These are phyloP conservation scores for Moniliophthora roreri DNA, from an alignment of 1,284 basidiomycete genomes.

Conservation along the genomic window DNA sequence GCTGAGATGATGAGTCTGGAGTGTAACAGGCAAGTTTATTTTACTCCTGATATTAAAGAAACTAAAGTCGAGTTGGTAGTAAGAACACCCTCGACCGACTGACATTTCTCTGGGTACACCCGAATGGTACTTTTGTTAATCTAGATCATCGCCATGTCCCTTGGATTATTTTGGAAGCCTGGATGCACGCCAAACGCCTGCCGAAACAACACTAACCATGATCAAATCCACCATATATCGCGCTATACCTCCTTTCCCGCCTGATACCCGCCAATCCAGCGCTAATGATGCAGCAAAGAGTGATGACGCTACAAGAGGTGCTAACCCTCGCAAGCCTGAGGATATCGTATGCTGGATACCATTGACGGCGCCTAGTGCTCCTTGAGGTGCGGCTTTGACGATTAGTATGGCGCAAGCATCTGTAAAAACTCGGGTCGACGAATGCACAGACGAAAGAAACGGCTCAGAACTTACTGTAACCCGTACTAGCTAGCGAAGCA, in stretches of 20 bases:
- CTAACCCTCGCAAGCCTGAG: slow-evolving; percentile 8
- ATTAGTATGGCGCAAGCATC: slow-evolving; percentile 7
- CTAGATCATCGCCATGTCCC: no score
- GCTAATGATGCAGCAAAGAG: slow-evolving; percentile 10
- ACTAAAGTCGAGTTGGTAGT: no score
- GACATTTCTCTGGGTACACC: no score
- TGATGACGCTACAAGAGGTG: slow-evolving; percentile 11
- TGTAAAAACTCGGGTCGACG: neutral
- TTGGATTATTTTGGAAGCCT: slow-evolving; percentile 9
- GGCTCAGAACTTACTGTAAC: slow-evolving; percentile 5
- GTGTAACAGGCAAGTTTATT: no score
- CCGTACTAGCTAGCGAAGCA: neutral
- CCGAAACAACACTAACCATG: neutral
- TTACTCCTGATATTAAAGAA: no score
- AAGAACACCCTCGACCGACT: no score
- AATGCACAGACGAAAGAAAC: neutral
- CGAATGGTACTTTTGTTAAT: no score
- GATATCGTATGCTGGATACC: slow-evolving; percentile 21
- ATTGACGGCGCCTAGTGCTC: slow-evolving; percentile 20
- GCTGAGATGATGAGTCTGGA: no score
- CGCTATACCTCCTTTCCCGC: neutral
- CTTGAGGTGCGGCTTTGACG: slow-evolving; percentile 11
- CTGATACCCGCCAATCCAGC: slow-evolving; percentile 2
- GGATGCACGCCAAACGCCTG: slow-evolving; percentile 4
- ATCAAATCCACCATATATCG: slow-evolving; percentile 9